These are phyloP conservation scores for Xylaria sp. DNA, from an alignment of 2,329 filamentous ascomycete genomes.

Conservation along the genomic window DNA sequence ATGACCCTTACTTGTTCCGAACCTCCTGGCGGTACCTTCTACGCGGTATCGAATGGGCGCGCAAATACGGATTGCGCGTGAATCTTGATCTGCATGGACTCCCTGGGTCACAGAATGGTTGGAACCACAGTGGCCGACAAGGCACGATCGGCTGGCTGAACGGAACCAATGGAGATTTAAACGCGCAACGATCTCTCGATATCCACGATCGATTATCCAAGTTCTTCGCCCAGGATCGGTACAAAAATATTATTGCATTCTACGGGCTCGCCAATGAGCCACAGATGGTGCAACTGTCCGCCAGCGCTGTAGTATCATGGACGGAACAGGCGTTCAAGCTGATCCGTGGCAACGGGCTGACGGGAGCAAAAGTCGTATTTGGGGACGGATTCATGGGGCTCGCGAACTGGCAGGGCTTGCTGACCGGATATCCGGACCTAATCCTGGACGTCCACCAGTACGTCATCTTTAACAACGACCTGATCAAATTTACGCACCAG, in stretches of 20 bases:
- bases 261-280: slow-evolving; percentile 97
- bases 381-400: slow-evolving; percentile 96
- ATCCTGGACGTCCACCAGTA: slow-evolving; percentile 98
- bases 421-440: slow-evolving; percentile 76
- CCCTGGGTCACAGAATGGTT: slow-evolving; percentile 94
- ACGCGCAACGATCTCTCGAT: slow-evolving; percentile 84
- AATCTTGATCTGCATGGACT: slow-evolving; percentile 94
- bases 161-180: slow-evolving; percentile 82
- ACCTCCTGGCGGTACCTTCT: slow-evolving; percentile 94
- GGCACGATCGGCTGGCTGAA: slow-evolving; percentile 89
- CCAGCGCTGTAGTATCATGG: slow-evolving; percentile 79
- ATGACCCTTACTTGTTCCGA: slow-evolving; percentile 87
- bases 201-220: slow-evolving; percentile 86
- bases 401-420: slow-evolving; percentile 86
- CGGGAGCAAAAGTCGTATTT: slow-evolving; percentile 80
- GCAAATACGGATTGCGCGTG: slow-evolving; percentile 89
- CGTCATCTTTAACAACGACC: slow-evolving; percentile 93
- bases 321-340: slow-evolving; percentile 77
- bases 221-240: slow-evolving; percentile 94
- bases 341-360: slow-evolving; percentile 77
- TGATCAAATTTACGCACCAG: slow-evolving; percentile 83
- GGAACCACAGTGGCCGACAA: slow-evolving; percentile 92
- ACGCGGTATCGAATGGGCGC: slow-evolving; percentile 90
- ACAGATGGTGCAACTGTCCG: slow-evolving; percentile 79
- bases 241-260: slow-evolving; percentile 90